Conservation (phyloP, 2,329 filamentous ascomycete species). For the Fusarium haematococcum region DNA sequence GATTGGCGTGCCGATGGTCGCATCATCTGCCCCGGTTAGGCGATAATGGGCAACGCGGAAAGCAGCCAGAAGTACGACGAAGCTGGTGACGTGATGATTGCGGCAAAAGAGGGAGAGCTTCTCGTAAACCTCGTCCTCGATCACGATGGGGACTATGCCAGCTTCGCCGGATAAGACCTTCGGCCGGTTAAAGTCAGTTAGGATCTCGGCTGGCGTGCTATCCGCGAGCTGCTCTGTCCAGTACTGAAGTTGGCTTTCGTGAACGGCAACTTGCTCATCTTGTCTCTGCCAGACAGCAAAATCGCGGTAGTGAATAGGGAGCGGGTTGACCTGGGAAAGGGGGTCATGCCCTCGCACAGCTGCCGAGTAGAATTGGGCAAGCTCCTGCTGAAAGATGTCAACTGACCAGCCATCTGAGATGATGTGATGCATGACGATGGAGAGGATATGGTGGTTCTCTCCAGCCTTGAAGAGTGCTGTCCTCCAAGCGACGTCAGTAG, state of each 20-base stretch:
- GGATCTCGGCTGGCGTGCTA: conserved; percentile 18
- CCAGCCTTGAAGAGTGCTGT: not conserved
- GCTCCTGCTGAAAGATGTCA: conserved; percentile 7
- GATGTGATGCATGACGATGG: conserved; percentile 38
- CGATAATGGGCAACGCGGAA: conserved; percentile 43
- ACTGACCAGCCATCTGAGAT: conserved; percentile 42
- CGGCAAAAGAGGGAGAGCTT: not conserved
- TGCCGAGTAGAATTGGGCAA: conserved; percentile 25
- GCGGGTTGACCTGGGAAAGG: conserved; percentile 20
- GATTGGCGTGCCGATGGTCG: conserved; percentile 33
- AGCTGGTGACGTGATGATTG: conserved; percentile 2
- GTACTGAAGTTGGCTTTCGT: conserved; percentile 7
- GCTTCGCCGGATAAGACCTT: not conserved
- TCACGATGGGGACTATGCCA: not conserved
- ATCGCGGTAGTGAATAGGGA: conserved; percentile 28
- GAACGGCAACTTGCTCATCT: conserved; percentile 46
- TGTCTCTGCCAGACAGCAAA: conserved; percentile 13
- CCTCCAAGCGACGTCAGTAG: conserved; percentile 17
- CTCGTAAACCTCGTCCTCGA: not conserved
- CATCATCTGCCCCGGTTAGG: conserved; percentile 36
- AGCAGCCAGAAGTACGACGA: conserved; percentile 18
- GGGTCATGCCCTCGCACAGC: conserved; percentile 20
- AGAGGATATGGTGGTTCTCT: conserved; percentile 17
- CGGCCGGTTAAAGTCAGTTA: conserved; percentile 12
- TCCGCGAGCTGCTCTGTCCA: not conserved